Evolutionary conservation across 768 basidiomycete species (phyloP), one percentile per base, ranked within the genome.

Genomic region (Chalciporus chontae): DNA sequence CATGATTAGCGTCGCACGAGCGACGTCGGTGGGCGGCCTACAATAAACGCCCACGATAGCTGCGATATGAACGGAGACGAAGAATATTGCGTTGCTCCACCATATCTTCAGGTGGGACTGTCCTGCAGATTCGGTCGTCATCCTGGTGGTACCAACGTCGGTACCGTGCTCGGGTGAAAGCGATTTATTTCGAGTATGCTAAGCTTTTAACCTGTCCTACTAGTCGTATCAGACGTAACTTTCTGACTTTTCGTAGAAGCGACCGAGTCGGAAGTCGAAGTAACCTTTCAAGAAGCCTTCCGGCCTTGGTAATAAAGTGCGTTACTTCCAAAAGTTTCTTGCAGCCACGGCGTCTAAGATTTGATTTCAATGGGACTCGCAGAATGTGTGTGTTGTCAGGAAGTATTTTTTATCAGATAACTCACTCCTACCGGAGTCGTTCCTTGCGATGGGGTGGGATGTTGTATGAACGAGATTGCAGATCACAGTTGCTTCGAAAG

Each of bases 51-150:
- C 87, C 43, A 75, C 48, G 21, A 75, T 44, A 3, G 84, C 81
- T 11, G 79, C 78, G 21, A 85, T 14, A 62, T 90, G 87, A 5
- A 78, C 69, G 6, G 65, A 68, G 43, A 78, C 51, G 59, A 85
- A 84, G 65, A 87, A 83, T 21, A 76, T 62, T 36, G 66, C 69
- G 57, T 85, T 87, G 13, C 73, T 69, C 81, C 83, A 85, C 85
- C 84, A 85, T 41, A 85, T 72, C 45, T 63, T 66, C 17, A 67
- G 13, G 13, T 27, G 26, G 43, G 36, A 32, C 36, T 47, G 36
- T 18, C 14, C 0, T 29, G 23, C n/a, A 15, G 55, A 6, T 23
- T 8, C 8, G 8, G 40, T 36, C 17, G 23, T 41, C 23, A 5
- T 41, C 23, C 23, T 31, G 21, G 31, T 21, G 21, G 21, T 21